Base-by-base conservation (phyloP, 2,329 filamentous ascomycete species). In the Dactylellina sp. region DNA sequence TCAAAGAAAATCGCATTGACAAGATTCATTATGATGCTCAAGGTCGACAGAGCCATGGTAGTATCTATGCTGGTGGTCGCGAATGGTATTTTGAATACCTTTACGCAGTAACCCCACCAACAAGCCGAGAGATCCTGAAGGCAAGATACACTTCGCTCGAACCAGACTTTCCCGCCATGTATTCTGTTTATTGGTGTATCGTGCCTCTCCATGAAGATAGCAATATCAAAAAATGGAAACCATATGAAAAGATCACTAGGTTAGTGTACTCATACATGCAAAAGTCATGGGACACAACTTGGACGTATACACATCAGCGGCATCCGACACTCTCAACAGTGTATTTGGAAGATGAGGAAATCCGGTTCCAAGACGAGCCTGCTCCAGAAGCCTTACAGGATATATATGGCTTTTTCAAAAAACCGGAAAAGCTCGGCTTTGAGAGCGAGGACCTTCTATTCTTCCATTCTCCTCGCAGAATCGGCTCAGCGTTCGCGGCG, bases 161-260 rank as follows among this genome's bases (percentile, higher is more conserved):
- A 50, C 32, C 47, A 2, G 32, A 65, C 11, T 60, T 76, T 20
- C 71, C 76, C 1, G 77, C 80, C 39, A 78, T 77, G 28, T 77
- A 81, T n/a, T 78, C 78, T 0, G 80, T 82, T 3, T 82, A 78
- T 68, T 82, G 81, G 81, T 81, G 81, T 16, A 78, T 78, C 11
- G 60, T 72, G 2, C 71, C 64, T 5, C 24, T 72, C 2, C 52
- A 71, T 22, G 64, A 75, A 25, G 59, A 76, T 22, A 75, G 77
- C 7, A 78, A 80, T 25, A 66, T 76, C n/a, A 75, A 77, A 22
- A 74, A 65, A 22, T 74, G 70, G 70, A 74, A 71, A 25, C 71
- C 65, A 5, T 64, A 80, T 9, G 79, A 81, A 39, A 79, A 79
- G n/a, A 77, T 82, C 24, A 79, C 79, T 68, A 79, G 79, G 14